phyloP scores from a whole-genome alignment of 2,329 filamentous ascomycete genomes.

The Penicillium rolfsii region DNA sequence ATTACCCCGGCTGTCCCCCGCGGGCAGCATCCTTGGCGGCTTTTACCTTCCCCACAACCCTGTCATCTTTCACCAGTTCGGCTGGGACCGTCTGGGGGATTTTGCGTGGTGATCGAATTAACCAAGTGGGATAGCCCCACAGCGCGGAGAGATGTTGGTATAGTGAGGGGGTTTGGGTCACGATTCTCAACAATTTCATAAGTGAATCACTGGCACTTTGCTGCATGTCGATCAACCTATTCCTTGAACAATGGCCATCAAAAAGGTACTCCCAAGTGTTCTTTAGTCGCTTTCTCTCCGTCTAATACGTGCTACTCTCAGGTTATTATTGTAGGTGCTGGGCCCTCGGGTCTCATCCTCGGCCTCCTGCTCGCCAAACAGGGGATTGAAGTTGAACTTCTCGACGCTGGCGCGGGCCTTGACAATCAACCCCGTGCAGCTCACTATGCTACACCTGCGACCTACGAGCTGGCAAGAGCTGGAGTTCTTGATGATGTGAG shows the following conservation, averaged over 20 bases:
- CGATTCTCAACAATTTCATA: neutral
- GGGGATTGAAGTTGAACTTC: conserved; percentile 38
- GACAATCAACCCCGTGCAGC: conserved; percentile 65
- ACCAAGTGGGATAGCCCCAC: conserved; percentile 17
- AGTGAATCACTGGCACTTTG: neutral
- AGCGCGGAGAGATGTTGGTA: conserved; percentile 7
- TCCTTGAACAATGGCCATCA: conserved; percentile 18
- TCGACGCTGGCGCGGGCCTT: conserved; percentile 59
- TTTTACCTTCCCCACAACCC: conserved; percentile 2
- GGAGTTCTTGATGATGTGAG: conserved; percentile 60
- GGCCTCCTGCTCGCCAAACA: conserved; percentile 37
- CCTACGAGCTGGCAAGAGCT: conserved; percentile 62
- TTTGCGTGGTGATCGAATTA: neutral
- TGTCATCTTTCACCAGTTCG: neutral
- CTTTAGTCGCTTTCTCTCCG: neutral
- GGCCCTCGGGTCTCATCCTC: conserved; percentile 38
- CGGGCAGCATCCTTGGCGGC: neutral
- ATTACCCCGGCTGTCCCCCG: conserved; percentile 15
- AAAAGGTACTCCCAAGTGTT: conserved; percentile 14
- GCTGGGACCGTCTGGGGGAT: too few relatives aligned
- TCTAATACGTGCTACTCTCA: neutral
- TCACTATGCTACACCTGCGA: conserved; percentile 63
- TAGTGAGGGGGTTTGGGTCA: neutral
- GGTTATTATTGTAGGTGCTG: conserved; percentile 40
- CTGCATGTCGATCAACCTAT: neutral